A percentile compares a stretch with the other conserved stretches of the same genome.
phyloP scores from a whole-genome alignment of 1,284 basidiomycete species.

The Hymenochaete sp. region DNA sequence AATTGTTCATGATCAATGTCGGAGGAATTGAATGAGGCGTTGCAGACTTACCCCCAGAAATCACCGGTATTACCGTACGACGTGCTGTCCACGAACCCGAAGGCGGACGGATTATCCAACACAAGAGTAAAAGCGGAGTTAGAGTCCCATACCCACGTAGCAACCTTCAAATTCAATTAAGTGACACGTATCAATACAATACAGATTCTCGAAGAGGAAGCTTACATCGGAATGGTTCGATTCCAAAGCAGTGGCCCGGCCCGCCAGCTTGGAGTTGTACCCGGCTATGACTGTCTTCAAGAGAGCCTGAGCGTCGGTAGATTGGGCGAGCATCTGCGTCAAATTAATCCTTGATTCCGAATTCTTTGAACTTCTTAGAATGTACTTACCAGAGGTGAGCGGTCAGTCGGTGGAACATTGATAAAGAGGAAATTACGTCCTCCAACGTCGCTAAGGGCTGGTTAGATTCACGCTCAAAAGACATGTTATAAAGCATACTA shows the following conservation, averaged over 20 bases:
- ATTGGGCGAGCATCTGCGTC: constrained; percentile 40
- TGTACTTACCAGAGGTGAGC: constrained; percentile 39
- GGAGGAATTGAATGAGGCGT: constrained; percentile 1
- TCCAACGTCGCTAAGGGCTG: constrained; percentile 31
- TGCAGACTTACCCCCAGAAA: constrained; percentile 46
- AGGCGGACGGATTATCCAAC: constrained; percentile 38
- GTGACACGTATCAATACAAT: no score
- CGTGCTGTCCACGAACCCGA: constrained; percentile 45
- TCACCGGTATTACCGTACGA: constrained; percentile 39
- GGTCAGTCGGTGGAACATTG: constrained; percentile 48
- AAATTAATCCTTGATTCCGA: background rate
- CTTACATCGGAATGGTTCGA: constrained; percentile 38
- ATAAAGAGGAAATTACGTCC: constrained; percentile 52
- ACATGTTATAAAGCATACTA: background rate
- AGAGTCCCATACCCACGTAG: constrained; percentile 45
- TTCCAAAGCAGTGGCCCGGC: constrained; percentile 33
- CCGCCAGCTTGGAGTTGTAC: constrained; percentile 42
- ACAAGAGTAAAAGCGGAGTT: constrained; percentile 43
- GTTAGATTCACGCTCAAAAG: background rate
- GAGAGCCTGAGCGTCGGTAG: constrained; percentile 32
- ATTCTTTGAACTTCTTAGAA: background rate
- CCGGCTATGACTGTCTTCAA: constrained; percentile 40
- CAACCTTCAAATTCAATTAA: constrained; percentile 36
- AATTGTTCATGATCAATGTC: constrained; percentile 1
- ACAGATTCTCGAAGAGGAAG: no score